phyloP scores from a whole-genome alignment of 2,329 filamentous ascomycete genomes.

The Xylariaceae sp. region DNA sequence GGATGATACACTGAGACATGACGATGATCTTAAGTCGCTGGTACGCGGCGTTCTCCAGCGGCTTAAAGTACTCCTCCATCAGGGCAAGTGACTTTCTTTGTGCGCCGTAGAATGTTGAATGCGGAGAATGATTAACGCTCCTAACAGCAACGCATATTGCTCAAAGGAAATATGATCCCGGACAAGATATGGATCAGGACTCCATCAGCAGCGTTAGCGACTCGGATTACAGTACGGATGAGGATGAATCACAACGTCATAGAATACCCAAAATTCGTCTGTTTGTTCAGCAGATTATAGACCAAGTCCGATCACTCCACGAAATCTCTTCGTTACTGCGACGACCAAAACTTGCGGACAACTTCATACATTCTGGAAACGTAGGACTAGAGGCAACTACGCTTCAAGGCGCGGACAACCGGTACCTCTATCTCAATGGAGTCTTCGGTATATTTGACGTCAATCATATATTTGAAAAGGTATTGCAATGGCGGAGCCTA shows the following conservation, averaged over 20 bases:
- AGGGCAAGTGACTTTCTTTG: not conserved
- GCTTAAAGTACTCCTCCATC: not conserved
- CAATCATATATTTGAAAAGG: slow-evolving; percentile 3
- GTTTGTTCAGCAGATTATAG: not conserved
- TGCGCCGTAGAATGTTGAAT: no score
- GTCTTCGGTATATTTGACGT: not conserved
- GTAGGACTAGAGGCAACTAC: no score
- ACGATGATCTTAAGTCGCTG: not conserved
- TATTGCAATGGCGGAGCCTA: slow-evolving; percentile 1
- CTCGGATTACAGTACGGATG: slow-evolving; percentile 7
- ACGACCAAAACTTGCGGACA: not conserved
- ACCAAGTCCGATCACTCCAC: not conserved
- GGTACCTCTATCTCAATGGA: not conserved
- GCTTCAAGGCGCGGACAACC: no score
- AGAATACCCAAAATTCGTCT: slow-evolving; percentile 5
- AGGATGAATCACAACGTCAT: not conserved
- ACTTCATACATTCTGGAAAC: slow-evolving; percentile 1
- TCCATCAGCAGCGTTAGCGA: slow-evolving; percentile 5
- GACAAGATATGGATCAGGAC: not conserved
- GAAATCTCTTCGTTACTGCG: slow-evolving; percentile 5
- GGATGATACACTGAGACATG: slow-evolving; percentile 2
- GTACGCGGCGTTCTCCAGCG: not conserved
- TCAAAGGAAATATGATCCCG: not conserved
- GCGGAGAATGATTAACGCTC: no score
- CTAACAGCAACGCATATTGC: not conserved